phyloP scores from a whole-genome alignment of 495 filamentous ascomycete genomes.

The Extremus antarcticus region DNA sequence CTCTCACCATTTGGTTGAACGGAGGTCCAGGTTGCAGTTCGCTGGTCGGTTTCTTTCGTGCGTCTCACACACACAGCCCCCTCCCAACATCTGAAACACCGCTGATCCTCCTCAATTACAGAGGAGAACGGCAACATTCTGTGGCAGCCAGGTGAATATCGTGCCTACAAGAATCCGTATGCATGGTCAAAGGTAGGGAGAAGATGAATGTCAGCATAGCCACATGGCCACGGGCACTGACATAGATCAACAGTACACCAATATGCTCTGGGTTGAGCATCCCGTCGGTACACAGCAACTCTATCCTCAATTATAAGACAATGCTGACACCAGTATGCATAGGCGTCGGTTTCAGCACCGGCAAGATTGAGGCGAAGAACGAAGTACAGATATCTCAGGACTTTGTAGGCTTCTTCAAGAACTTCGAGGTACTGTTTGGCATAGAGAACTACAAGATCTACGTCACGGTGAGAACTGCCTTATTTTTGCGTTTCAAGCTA shows the following conservation, averaged over 20 bases:
- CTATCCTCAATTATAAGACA: neutral
- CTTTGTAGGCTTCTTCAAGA: slow-evolving; percentile 23
- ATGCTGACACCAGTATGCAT: neutral
- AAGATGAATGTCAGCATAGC: too few relatives aligned
- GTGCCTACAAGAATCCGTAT: slow-evolving; percentile 50
- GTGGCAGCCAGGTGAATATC: slow-evolving; percentile 50
- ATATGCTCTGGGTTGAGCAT: slow-evolving; percentile 1
- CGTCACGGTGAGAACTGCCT: too few relatives aligned
- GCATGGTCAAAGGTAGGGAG: slow-evolving; percentile 44
- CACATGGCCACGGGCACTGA: too few relatives aligned
- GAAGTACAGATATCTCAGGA: slow-evolving; percentile 24
- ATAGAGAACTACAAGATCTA: slow-evolving; percentile 26
- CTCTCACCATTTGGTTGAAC: slow-evolving; percentile 25
- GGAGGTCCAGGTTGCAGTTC: slow-evolving; percentile 19
- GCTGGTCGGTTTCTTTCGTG: too few relatives aligned
- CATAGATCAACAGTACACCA: too few relatives aligned
- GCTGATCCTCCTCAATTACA: too few relatives aligned
- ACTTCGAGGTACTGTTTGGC: slow-evolving; percentile 24
- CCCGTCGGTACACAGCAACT: slow-evolving; percentile 18
- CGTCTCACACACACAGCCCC: too few relatives aligned
- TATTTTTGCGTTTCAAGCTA: too few relatives aligned
- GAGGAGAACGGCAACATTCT: slow-evolving; percentile 57
- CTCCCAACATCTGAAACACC: too few relatives aligned
- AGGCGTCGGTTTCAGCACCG: slow-evolving; percentile 19
- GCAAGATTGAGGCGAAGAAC: slow-evolving; percentile 15